Evolutionary conservation across 352 stramenopile species (phyloP), one percentile per base, ranked within the genome.

Genomic region (Globisporangium perplexum): DNA sequence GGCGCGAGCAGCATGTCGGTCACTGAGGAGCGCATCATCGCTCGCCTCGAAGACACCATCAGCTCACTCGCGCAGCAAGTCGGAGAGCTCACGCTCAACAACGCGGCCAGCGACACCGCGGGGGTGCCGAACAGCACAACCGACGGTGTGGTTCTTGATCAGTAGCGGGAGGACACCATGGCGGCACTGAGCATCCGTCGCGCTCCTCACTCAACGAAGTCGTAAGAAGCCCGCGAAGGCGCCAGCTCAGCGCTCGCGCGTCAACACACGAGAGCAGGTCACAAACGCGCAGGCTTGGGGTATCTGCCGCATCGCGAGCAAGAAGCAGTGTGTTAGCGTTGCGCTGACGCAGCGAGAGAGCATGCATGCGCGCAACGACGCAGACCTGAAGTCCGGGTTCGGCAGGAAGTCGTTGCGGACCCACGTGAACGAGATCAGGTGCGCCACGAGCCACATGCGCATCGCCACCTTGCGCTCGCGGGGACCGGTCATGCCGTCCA

Each of bases 341-440:
- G 33, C 33, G 5, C 14, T 12, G 24, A 14, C 33, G 14, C 23
- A 23, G 7, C 17, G 17, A 4, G 15, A 10, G n/a, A 26, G n/a
- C 47, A 20, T 7, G n/a, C 30, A 60, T 17, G 20, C 3, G 2
- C 33, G 14, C 12, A 38, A 3, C 1, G 14, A 6, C 11, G 15
- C 59, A 43, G 58, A 91, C 63, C 65, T 72, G 60, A 89, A 93
- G 53, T 92, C 85, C n/a, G 85, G 86, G 51, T 96, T 94, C 15
- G 85, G 85, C 17, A 96, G 49, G 53, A 94, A 95, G 52, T 96
- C 86, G 65, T 96, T 85, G 30, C 68, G 71, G 14, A 96, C 83
- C 69, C 79, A 96, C 47, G 86, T 90, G 69, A 89, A 96, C 26
- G 83, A 93, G 52, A 96, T 95, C 49, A 80, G 74, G 49, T 90